phyloP scores from a whole-genome alignment of 768 basidiomycete genomes.

The Lentinula guzmanii region DNA sequence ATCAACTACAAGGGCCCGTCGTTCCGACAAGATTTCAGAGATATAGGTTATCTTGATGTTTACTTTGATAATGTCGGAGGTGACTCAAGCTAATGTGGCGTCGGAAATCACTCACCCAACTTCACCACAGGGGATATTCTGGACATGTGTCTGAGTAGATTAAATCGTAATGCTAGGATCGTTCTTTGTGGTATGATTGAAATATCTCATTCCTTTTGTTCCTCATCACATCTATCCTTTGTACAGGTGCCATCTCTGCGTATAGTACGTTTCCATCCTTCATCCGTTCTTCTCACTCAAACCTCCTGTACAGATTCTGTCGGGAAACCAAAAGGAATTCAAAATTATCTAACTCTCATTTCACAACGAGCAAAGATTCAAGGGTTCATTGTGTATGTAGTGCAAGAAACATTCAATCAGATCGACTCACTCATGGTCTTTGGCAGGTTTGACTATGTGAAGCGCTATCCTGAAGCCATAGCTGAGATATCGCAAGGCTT shows the following conservation, averaged over 20 bases:
- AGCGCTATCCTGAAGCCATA: slow-evolving; percentile 52
- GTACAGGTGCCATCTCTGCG: slow-evolving; percentile 72
- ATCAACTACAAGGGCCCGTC: slow-evolving; percentile 82
- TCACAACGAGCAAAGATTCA: slow-evolving; percentile 71
- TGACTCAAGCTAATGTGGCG: slow-evolving; percentile 8
- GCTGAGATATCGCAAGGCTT: slow-evolving; percentile 54
- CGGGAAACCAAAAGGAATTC: slow-evolving; percentile 56
- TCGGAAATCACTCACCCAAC: neutral
- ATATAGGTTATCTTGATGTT: slow-evolving; percentile 74
- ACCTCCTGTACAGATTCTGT: slow-evolving; percentile 35
- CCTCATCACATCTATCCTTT: neutral
- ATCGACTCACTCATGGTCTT: neutral
- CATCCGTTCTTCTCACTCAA: slow-evolving; percentile 14
- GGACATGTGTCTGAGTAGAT: slow-evolving; percentile 64
- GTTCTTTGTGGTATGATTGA: slow-evolving; percentile 65
- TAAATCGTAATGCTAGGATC: slow-evolving; percentile 77
- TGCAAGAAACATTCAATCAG: neutral
- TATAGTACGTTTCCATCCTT: slow-evolving; percentile 45
- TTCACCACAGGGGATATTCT: slow-evolving; percentile 62
- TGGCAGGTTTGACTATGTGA: slow-evolving; percentile 68
- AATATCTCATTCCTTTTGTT: neutral
- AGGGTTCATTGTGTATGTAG: slow-evolving; percentile 77
- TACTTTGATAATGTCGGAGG: slow-evolving; percentile 83
- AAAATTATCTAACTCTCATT: slow-evolving; percentile 66
- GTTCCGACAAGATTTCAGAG: slow-evolving; percentile 70